A percentile compares a stretch with the other conserved stretches of the same genome.
phyloP scores from a whole-genome alignment of 202 grass and related monocot genomes.

The Hordeum pubiflorum region DNA sequence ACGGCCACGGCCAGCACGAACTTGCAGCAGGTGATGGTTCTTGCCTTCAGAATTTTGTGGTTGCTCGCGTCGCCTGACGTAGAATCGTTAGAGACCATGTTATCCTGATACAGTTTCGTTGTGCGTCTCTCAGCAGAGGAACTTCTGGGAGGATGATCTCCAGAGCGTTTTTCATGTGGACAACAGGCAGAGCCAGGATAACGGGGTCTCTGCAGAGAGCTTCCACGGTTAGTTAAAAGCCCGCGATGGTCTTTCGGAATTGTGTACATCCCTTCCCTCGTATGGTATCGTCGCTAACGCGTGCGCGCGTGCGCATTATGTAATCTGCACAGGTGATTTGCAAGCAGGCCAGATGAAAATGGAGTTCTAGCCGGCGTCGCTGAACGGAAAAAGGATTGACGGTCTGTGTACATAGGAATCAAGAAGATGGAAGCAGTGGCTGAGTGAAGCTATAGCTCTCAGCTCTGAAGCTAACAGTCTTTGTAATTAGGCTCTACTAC shows the following conservation, averaged over 20 bases:
- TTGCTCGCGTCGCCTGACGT: neutral
- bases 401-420: slow-evolving; percentile 40
- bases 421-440: neutral
- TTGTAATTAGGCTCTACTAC: slow-evolving; percentile 18
- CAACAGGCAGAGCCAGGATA: slow-evolving; percentile 38
- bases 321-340: slow-evolving; percentile 18
- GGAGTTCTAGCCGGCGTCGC: slow-evolving; percentile 33
- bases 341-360: slow-evolving; percentile 48
- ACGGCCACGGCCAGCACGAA: slow-evolving; percentile 12
- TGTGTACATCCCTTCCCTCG: no score
- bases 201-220: slow-evolving; percentile 25
- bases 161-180: slow-evolving; percentile 54
- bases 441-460: slow-evolving; percentile 13
- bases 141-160: slow-evolving; percentile 63
- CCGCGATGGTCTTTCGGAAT: neutral
- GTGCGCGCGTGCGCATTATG: neutral
- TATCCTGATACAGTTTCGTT: neutral
- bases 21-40: slow-evolving; percentile 57
- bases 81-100: neutral
- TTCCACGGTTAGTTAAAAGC: slow-evolving; percentile 33
- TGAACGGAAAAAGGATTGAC: neutral
- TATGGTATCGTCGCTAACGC: neutral
- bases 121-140: slow-evolving; percentile 42
- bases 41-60: neutral
- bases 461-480: slow-evolving; percentile 34